Evolutionary conservation across 2,329 filamentous ascomycete genomes (phyloP), one percentile per base, ranked within the genome.

Genomic region (Colletotrichum trifolii): DNA sequence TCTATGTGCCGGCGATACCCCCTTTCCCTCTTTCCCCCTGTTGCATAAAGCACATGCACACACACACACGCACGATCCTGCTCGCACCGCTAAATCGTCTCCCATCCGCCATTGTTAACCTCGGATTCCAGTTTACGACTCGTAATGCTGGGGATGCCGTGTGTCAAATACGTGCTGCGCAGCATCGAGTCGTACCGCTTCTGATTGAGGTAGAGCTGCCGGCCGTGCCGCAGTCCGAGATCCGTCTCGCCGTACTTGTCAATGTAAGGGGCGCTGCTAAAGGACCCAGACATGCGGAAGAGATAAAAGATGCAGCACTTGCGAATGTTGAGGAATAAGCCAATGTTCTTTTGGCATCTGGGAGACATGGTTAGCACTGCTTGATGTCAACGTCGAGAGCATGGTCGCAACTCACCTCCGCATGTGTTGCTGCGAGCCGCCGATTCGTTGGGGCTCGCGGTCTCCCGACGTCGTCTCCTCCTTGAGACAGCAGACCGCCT

Each of bases 51-150:
- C 25, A 25, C 25, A 25, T 5, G 4, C 25, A 4, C 25, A 25
- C 25, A 25, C 25, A 5, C 25, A 25, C 38, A 39, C 48, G 35
- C 8, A 25, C 33, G 34, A 52, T 36, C 13, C 39, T 15, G 11
- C 52, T 12, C 52, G 39, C 3, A 11, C 9, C 33, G 8, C 38
- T 71, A 86, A 56, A 89, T 84, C n/a, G 89, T 97, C 81, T 99
- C 96, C 96, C 96, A 99, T 0, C 96, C 96, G 1, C 96, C 96
- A 72, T 93, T 97, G 75, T 99, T 99, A 48, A 97, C 93, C 76
- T 99, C 96, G 12, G 93, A 91, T 81, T 99, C 96, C 69, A 99
- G 79, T 78, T 93, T 95, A 69, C 96, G 85, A 69, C 91, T 92
- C 74, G 99, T 97, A 50, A 93, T 89, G 70, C 92, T 96, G 40